Conservation (phyloP, 768 basidiomycete genomes). For the Pholiota microspora region DNA sequence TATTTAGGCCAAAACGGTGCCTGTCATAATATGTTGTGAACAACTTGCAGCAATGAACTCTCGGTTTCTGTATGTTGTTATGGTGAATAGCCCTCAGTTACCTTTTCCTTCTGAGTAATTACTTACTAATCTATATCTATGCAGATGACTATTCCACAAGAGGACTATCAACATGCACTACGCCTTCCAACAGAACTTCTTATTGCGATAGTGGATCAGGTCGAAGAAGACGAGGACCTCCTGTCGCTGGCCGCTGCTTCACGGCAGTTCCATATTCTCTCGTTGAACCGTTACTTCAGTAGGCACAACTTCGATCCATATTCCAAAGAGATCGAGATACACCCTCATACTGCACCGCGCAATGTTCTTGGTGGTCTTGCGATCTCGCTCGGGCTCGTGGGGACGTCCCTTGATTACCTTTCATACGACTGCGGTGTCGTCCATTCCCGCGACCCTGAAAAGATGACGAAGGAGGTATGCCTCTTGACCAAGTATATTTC, state of each 20-base stretch:
- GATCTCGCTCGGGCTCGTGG: constrained; percentile 8
- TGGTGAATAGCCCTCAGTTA: no score
- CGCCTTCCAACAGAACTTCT: constrained; percentile 8
- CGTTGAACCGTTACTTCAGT: constrained; percentile 8
- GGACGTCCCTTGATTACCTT: constrained; percentile 12
- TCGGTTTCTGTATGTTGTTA: no score
- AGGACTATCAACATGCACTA: not conserved
- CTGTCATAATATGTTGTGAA: no score
- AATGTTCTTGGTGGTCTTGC: constrained; percentile 14
- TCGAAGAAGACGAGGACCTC: constrained; percentile 9
- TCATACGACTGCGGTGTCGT: constrained; percentile 19
- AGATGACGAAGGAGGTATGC: constrained; percentile 10
- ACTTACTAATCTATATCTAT: no score
- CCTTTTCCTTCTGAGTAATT: no score
- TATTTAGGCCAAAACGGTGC: no score
- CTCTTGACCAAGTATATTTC: constrained; percentile 12
- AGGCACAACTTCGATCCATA: constrained; percentile 9
- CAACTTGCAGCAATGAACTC: no score
- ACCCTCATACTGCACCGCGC: not conserved
- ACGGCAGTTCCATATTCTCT: constrained; percentile 11
- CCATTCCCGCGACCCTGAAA: constrained; percentile 3
- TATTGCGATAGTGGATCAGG: not conserved
- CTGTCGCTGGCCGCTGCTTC: constrained; percentile 10
- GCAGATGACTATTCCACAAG: no score
- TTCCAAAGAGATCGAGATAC: constrained; percentile 6